Evolutionary conservation across 192 early-diverging fungal genomes (phyloP).

Genomic region (Podila horticola): DNA sequence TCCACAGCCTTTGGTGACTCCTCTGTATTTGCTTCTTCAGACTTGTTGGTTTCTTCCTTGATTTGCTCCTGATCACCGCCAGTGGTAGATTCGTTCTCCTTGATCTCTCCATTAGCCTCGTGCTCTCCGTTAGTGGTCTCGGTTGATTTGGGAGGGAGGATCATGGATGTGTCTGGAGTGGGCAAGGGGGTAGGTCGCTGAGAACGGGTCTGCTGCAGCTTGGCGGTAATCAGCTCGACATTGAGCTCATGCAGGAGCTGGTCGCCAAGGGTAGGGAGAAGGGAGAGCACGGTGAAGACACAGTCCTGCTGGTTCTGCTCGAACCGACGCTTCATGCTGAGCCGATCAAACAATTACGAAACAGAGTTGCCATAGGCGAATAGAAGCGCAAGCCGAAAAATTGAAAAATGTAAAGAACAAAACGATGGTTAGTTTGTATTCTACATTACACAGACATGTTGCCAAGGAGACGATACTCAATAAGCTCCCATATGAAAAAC

Average conservation of each 20-base stretch:
- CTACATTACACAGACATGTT: too few species aligned
- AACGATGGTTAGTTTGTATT: background rate
- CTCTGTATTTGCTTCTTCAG: background rate
- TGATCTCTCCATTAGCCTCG: constrained; percentile 7
- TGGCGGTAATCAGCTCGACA: constrained; percentile 77
- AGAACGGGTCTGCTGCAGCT: constrained; percentile 67
- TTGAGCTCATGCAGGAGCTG: constrained; percentile 81
- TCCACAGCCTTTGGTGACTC: background rate
- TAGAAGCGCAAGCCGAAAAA: constrained; percentile 9
- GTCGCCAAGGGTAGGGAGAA: constrained; percentile 84
- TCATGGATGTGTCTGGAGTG: constrained; percentile 43
- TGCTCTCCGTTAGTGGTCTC: background rate
- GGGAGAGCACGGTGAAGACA: constrained; percentile 82
- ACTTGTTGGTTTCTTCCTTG: background rate
- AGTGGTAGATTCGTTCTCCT: constrained; percentile 2
- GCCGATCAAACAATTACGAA: constrained; percentile 14
- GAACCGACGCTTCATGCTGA: constrained; percentile 86
- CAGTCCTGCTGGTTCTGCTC: constrained; percentile 96
- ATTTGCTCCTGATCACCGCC: background rate
- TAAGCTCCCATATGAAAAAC: too few species aligned
- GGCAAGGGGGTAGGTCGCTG: constrained; percentile 37
- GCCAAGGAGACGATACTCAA: too few species aligned
- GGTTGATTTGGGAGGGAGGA: constrained; percentile 32
- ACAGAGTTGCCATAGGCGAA: background rate
- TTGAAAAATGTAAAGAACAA: background rate